Percentiles rank a stretch among this genome's conserved stretches.
Conservation (phyloP, 1,284 basidiomycete genomes). For the Hemileccinum hortonii region DNA sequence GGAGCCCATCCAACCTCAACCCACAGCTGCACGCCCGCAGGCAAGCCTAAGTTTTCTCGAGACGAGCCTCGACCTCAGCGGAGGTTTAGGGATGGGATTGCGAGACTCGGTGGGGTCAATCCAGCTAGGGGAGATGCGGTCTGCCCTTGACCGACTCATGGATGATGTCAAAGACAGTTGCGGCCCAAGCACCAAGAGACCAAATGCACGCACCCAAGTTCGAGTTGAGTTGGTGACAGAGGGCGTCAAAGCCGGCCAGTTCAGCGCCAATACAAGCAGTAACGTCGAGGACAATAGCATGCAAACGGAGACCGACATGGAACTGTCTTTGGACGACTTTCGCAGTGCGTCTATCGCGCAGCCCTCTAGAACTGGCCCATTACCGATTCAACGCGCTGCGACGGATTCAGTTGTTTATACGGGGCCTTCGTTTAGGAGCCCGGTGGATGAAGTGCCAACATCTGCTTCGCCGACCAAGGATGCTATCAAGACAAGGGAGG, state of each 20-base stretch:
- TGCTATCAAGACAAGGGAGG: conserved; percentile 64
- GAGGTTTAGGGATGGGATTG: conserved; percentile 27
- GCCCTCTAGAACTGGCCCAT: conserved; percentile 13
- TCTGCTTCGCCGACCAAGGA: conserved; percentile 57
- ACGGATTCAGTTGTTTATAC: conserved; percentile 45
- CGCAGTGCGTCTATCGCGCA: conserved; percentile 11
- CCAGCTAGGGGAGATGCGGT: conserved; percentile 68
- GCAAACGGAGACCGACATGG: conserved; percentile 38
- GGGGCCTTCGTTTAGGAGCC: conserved; percentile 29
- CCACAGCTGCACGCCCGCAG: conserved; percentile 10
- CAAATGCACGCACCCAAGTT: conserved; percentile 7
- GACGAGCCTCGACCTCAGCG: conserved; percentile 34
- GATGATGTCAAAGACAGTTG: conserved; percentile 63
- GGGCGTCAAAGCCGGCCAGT: conserved; percentile 33
- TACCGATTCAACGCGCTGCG: conserved; percentile 44
- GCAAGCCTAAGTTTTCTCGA: conserved; percentile 22
- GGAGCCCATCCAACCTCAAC: conserved; percentile 9
- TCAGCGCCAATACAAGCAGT: conserved; percentile 25
- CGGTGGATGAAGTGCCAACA: conserved; percentile 16
- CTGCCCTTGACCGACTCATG: conserved; percentile 75
- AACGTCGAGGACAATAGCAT: conserved; percentile 40
- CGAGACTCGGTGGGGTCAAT: conserved; percentile 34
- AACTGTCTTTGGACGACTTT: conserved; percentile 25
- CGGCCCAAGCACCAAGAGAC: conserved; percentile 16
- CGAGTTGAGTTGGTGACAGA: conserved; percentile 35